Percentiles rank a stretch among this genome's conserved stretches.
These are phyloP conservation scores for Cryptosporidium canis DNA, from an alignment of 169 alveolate genomes.

Conservation along the genomic window DNA sequence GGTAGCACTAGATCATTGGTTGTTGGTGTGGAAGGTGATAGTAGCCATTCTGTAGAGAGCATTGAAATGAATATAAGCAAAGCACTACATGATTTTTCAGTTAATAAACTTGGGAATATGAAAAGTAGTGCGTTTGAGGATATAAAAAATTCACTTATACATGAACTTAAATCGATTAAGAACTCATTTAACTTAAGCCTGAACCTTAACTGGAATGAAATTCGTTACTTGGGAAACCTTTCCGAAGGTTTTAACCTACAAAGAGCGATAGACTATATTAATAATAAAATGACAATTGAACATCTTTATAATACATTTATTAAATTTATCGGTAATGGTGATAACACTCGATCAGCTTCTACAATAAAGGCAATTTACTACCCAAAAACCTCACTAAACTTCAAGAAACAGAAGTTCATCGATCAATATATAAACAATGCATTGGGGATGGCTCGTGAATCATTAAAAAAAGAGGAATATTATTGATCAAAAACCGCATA, in stretches of 20 bases:
- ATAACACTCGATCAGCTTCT: neutral
- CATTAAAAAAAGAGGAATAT: neutral
- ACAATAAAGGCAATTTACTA: neutral
- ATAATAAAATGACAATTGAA: conserved; percentile 46
- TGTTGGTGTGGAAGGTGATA: conserved; percentile 49
- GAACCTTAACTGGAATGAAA: conserved; percentile 56
- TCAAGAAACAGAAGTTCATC: neutral
- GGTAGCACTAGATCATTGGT: conserved; percentile 26
- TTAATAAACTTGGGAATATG: conserved; percentile 26
- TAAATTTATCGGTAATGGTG: neutral
- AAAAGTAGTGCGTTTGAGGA: neutral
- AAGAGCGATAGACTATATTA: conserved; percentile 46
- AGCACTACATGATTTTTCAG: conserved; percentile 15
- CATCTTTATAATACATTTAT: conserved; percentile 33
- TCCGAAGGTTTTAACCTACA: neutral
- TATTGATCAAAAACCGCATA: neutral
- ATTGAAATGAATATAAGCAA: conserved; percentile 20
- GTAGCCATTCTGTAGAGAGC: conserved; percentile 28
- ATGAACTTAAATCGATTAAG: conserved; percentile 6
- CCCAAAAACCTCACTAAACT: neutral
- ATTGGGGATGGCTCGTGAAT: conserved; percentile 1
- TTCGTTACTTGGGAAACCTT: neutral
- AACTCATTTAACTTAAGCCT: conserved; percentile 22
- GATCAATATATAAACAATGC: neutral
- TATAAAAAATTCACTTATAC: conserved; percentile 28